Conservation (phyloP, 257 asterid species). For the Solanum lycopersicoides region DNA sequence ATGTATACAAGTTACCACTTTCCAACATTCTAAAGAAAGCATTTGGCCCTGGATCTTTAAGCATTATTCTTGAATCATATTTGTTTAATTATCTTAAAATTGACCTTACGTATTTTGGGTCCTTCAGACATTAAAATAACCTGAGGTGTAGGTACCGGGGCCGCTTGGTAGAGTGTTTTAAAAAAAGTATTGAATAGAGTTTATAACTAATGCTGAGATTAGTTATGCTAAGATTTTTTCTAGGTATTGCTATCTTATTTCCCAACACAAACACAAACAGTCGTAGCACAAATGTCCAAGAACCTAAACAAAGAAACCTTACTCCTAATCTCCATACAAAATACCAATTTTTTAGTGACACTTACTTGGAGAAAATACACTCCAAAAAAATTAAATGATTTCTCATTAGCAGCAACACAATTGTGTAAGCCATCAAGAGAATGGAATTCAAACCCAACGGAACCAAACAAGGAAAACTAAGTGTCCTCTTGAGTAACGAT, state of each 20-base stretch:
- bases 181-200: too few species aligned
- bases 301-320: conserved; percentile 33
- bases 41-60: neutral
- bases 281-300: conserved; percentile 69
- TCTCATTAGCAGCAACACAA: conserved; percentile 64
- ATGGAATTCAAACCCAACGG: conserved; percentile 67
- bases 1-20: neutral
- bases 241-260: too few species aligned
- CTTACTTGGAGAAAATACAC: conserved; percentile 93
- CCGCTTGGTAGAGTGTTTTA: too few species aligned
- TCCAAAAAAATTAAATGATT: conserved; percentile 80
- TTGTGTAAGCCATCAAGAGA: conserved; percentile 56
- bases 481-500: conserved; percentile 27
- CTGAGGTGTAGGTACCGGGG: neutral
- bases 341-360: neutral
- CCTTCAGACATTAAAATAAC: neutral
- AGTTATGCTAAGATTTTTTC: too few species aligned
- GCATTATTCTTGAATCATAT: neutral
- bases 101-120: neutral
- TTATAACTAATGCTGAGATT: too few species aligned
- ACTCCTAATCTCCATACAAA: neutral
- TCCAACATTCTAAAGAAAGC: neutral
- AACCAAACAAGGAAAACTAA: conserved; percentile 63
- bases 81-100: neutral
- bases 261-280: conserved; percentile 57